Base-by-base conservation (phyloP, 345 rosid genomes). In the Salix purpurea region DNA sequence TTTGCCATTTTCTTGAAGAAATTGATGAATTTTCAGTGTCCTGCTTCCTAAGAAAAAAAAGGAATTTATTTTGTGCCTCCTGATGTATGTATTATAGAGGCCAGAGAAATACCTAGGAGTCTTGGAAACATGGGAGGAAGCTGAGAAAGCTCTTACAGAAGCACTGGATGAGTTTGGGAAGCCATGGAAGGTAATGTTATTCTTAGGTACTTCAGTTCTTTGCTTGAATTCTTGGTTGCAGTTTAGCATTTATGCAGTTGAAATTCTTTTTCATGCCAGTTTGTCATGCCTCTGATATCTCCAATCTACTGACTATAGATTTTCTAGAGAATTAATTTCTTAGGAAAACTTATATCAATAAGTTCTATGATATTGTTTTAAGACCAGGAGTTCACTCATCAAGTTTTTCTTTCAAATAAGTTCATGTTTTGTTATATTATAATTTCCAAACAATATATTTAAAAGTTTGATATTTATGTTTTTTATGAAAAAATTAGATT, bases 81-180 rank as follows among this genome's bases (percentile, higher is more conserved):
- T 73, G 34, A 70, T 64, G 34, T 71, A 79, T 78, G 50, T 60
- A 65, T 70, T 86, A 65, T 76, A 94, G 99, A 92, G 97, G 90
- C 99, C 99, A 68, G 99, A 96, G 80, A 94, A 94, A 78, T 91
- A 82, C 84, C 88, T 91, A 54, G 99, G 99, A 52, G 88, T 88
- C 77, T 24, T 87, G 81, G 90, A 56, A 71, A 88, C 97, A 70
- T 96, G 99, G 99, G 88, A 92, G 36, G 89, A 83, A 86, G 99
- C 99, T 71, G 99, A 96, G 85, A 87, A 82, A 18, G 90, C 90
- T 81, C 99, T 96, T 79, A 71, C 86, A 30, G 90, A 86, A 78
- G 99, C 98, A 19, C 79, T 96, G 78, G 73, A 87, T 61, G 91
- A 86, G 79, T 92, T 89, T 83, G 97, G 97, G 77, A 88, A 92